A percentile compares a stretch with the other conserved stretches of the same genome.
phyloP scores from a whole-genome alignment of 1,284 basidiomycete species.

The Rhodofomes roseus region DNA sequence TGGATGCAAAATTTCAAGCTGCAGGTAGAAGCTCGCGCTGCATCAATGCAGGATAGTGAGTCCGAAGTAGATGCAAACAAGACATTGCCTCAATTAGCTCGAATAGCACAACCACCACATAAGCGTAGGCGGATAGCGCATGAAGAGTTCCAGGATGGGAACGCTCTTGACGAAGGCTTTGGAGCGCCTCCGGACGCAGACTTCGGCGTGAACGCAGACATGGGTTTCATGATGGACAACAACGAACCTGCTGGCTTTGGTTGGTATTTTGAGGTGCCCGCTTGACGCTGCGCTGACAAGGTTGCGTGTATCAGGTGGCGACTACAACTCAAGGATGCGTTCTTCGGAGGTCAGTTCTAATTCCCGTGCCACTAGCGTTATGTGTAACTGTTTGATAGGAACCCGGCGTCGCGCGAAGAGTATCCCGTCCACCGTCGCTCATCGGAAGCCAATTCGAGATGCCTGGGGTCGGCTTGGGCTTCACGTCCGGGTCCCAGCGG shows the following conservation, averaged over 20 bases:
- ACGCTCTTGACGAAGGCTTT: slow-evolving; percentile 10
- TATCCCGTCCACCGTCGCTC: slow-evolving; percentile 49
- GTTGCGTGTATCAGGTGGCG: slow-evolving; percentile 4
- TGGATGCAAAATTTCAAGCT: slow-evolving; percentile 69
- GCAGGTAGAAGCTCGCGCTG: slow-evolving; percentile 60
- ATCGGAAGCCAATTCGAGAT: slow-evolving; percentile 45
- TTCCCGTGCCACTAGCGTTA: slow-evolving; percentile 9
- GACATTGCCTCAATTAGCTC: background rate
- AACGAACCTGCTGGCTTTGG: slow-evolving; percentile 7
- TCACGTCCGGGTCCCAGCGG: slow-evolving; percentile 49
- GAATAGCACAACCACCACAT: slow-evolving; percentile 33
- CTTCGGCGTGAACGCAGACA: slow-evolving; percentile 18
- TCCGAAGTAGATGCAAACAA: background rate
- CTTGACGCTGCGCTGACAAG: background rate
- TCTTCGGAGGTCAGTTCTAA: slow-evolving; percentile 61
- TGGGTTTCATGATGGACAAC: slow-evolving; percentile 17
- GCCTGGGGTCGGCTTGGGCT: slow-evolving; percentile 31
- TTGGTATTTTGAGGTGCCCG: background rate
- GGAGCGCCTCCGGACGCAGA: slow-evolving; percentile 24
- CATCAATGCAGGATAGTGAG: slow-evolving; percentile 35
- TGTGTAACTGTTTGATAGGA: slow-evolving; percentile 41
- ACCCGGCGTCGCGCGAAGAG: slow-evolving; percentile 69
- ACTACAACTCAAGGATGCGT: slow-evolving; percentile 35
- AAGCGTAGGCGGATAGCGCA: slow-evolving; percentile 37
- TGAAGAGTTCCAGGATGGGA: slow-evolving; percentile 9